A percentile compares a stretch with the other conserved stretches of the same genome.
These are phyloP conservation scores for Camelina sativa DNA, from an alignment of 345 rosid genomes.

Conservation along the genomic window DNA sequence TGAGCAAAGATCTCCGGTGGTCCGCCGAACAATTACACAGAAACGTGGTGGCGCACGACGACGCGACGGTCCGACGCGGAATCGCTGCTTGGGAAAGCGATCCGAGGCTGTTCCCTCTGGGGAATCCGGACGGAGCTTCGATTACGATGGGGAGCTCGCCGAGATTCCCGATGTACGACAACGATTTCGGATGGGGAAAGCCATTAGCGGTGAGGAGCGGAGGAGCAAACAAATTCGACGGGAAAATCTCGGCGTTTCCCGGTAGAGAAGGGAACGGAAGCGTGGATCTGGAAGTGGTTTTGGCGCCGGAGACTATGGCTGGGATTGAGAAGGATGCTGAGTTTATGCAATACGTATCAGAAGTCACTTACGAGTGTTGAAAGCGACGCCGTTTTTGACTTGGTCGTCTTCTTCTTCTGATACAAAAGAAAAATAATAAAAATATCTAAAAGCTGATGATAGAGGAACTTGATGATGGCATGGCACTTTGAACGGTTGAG, in stretches of 20 bases:
- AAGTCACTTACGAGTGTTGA: conserved; percentile 27
- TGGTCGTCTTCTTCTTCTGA: not conserved
- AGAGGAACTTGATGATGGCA: conserved; percentile 10
- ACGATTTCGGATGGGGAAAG: conserved; percentile 96
- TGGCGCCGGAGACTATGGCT: conserved; percentile 74
- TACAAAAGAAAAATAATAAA: not conserved
- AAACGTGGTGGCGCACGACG: conserved; percentile 80
- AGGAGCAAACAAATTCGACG: conserved; percentile 90
- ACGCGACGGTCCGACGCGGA: conserved; percentile 69
- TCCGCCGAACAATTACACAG: conserved; percentile 65
- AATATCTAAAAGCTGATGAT: conserved; percentile 18
- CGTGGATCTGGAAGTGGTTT: conserved; percentile 88
- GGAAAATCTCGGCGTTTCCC: conserved; percentile 92
- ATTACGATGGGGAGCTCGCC: conserved; percentile 99
- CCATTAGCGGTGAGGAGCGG: conserved; percentile 96
- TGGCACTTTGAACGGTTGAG: conserved; percentile 35
- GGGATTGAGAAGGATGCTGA: conserved; percentile 69
- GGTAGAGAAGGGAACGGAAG: conserved; percentile 81
- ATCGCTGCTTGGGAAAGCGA: conserved; percentile 73
- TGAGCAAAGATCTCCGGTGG: conserved; percentile 68
- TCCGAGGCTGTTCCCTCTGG: conserved; percentile 88
- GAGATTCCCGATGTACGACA: conserved; percentile 92
- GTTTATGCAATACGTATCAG: conserved; percentile 83
- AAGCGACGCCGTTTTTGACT: conserved; percentile 7
- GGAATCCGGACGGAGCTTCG: conserved; percentile 92